Percentiles rank a stretch among this genome's conserved stretches.
These are phyloP conservation scores for Penicillium maclennaniae DNA, from an alignment of 495 filamentous ascomycete species.

Conservation along the genomic window DNA sequence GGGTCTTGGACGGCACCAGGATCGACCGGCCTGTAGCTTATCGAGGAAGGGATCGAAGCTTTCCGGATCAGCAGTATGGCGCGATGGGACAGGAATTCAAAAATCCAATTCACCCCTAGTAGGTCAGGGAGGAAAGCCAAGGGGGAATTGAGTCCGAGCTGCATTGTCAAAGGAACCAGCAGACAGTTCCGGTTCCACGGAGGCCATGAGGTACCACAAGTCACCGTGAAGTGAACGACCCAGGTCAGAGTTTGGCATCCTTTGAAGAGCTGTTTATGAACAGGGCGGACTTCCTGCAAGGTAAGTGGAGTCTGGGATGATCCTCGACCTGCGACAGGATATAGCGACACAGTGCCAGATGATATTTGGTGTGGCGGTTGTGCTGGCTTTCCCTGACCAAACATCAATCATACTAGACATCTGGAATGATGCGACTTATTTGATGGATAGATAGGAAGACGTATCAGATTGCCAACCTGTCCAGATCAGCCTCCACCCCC, in stretches of 20 bases:
- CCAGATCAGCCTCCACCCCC: slow-evolving; percentile 1
- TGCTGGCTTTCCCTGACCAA: not conserved
- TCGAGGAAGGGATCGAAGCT: slow-evolving; percentile 4
- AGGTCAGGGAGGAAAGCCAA: slow-evolving; percentile 8
- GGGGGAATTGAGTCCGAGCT: slow-evolving; percentile 14
- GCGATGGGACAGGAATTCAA: not conserved
- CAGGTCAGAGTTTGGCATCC: not conserved
- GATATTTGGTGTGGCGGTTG: not conserved
- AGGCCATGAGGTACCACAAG: slow-evolving; percentile 24
- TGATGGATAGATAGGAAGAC: not conserved
- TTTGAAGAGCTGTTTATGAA: not conserved
- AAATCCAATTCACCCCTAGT: not conserved
- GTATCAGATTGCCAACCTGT: not conserved
- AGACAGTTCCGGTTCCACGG: slow-evolving; percentile 20
- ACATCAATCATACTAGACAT: not conserved
- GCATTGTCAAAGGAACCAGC: slow-evolving; percentile 18
- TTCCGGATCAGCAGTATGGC: slow-evolving; percentile 11
- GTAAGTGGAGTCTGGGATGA: not conserved
- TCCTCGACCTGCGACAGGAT: not conserved
- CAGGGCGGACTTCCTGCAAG: not conserved
- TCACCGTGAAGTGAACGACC: not conserved
- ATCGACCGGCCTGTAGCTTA: slow-evolving; percentile 16
- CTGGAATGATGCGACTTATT: not conserved
- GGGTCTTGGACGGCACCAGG: slow-evolving; percentile 6
- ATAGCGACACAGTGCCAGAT: not conserved